Evolutionary conservation across 495 filamentous ascomycete species (phyloP).

Genomic region (Tuber melanosporum): DNA sequence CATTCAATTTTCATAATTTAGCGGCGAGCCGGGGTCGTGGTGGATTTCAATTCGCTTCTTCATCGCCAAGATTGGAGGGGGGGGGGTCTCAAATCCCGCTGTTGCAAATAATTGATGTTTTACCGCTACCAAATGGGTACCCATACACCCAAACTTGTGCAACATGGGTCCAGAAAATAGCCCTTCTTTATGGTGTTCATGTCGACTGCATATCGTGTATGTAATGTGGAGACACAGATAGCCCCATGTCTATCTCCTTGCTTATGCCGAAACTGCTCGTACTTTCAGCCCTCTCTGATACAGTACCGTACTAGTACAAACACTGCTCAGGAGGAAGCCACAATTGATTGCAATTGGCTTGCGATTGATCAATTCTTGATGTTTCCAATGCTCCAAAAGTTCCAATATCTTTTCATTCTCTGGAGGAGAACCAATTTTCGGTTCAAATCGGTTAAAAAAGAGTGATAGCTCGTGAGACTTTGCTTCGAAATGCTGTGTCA

Average conservation of each 20-base stretch:
- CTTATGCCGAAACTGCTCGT: neutral
- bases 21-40: slow-evolving; percentile 25
- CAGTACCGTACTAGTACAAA: neutral
- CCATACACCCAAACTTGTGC: neutral
- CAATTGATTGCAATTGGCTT: neutral
- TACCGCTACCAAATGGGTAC: slow-evolving; percentile 23
- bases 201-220: neutral
- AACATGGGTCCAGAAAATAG: neutral
- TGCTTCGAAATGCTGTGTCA: slow-evolving; percentile 6
- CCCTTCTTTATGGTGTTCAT: neutral
- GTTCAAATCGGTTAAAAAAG: slow-evolving; percentile 3
- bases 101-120: slow-evolving; percentile 23
- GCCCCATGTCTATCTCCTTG: neutral
- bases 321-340: neutral
- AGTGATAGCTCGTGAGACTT: slow-evolving; percentile 31
- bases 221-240: neutral
- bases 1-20: slow-evolving; percentile 25
- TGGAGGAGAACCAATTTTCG: slow-evolving; percentile 12
- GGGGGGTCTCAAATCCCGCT: slow-evolving; percentile 11
- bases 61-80: neutral
- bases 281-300: neutral
- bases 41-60: slow-evolving; percentile 25
- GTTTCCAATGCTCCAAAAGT: neutral
- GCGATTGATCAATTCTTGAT: neutral
- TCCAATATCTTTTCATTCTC: neutral